Percentiles rank a stretch among this genome's conserved stretches.
phyloP scores from a whole-genome alignment of 2,329 filamentous ascomycete species.

The Epichloe uncinata region DNA sequence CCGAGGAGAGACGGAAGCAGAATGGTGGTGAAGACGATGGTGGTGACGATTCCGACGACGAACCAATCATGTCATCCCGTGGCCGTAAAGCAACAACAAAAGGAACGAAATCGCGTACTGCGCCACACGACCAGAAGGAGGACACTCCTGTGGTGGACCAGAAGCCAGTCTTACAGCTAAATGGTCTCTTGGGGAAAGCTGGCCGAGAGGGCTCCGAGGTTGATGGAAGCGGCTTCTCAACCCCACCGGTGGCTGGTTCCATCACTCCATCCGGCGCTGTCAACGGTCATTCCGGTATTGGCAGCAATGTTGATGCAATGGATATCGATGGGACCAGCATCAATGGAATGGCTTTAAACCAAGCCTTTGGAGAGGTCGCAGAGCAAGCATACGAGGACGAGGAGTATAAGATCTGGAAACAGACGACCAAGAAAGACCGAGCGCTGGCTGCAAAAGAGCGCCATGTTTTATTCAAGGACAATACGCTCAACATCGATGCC shows the following conservation, averaged over 20 bases:
- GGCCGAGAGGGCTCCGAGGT: conserved; percentile 65
- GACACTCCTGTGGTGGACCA: conserved; percentile 64
- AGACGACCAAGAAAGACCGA: conserved; percentile 93
- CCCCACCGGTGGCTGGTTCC: conserved; percentile 62
- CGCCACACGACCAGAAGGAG: conserved; percentile 60
- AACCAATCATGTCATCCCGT: conserved; percentile 95
- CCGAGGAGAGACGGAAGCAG: conserved; percentile 71
- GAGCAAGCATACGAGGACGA: conserved; percentile 81
- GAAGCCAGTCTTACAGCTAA: conserved; percentile 58
- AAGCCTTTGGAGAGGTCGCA: conserved; percentile 49
- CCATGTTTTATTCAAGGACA: conserved; percentile 71
- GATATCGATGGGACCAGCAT: conserved; percentile 71
- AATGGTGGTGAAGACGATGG: conserved; percentile 73
- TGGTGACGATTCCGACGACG: conserved; percentile 87
- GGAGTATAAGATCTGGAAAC: conserved; percentile 97
- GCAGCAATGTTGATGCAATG: conserved; percentile 71
- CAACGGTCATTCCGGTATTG: conserved; percentile 52
- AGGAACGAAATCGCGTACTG: conserved; percentile 63
- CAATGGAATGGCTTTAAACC: conserved; percentile 49
- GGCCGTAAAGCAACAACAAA: conserved; percentile 74
- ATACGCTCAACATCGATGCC: conserved; percentile 74
- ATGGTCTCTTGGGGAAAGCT: conserved; percentile 44
- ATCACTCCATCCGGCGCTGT: conserved; percentile 56
- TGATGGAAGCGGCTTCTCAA: conserved; percentile 74
- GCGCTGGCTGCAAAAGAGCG: conserved; percentile 77